Percentiles rank a stretch among this genome's conserved stretches.
Evolutionary conservation across 1,284 basidiomycete genomes (phyloP).

Genomic region (Cystobasidiaceae sp.): DNA sequence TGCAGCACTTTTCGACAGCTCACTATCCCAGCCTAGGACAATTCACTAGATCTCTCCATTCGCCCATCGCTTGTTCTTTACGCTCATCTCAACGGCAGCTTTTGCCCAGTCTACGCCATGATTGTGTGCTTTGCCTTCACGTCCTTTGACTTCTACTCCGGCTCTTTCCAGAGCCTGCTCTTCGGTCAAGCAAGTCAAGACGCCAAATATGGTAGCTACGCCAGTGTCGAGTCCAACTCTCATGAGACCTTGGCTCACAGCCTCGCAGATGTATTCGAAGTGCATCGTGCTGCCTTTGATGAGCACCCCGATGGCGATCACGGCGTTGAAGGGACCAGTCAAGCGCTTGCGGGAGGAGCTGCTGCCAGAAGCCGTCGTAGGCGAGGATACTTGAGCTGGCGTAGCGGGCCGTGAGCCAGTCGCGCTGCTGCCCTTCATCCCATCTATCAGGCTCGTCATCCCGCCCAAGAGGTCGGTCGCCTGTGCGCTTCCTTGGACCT

Average conservation of each 20-base stretch:
- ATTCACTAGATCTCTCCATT: slow-evolving; percentile 59
- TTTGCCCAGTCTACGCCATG: slow-evolving; percentile 95
- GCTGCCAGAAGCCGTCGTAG: slow-evolving; percentile 45
- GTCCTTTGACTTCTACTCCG: slow-evolving; percentile 58
- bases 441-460: slow-evolving; percentile 40
- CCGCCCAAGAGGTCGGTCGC: slow-evolving; percentile 75
- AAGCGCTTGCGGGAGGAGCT: slow-evolving; percentile 46
- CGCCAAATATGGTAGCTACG: slow-evolving; percentile 93
- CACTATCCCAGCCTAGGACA: no score
- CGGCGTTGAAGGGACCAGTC: slow-evolving; percentile 76
- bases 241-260: slow-evolving; percentile 89
- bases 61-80: slow-evolving; percentile 65
- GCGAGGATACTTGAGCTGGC: slow-evolving; percentile 49
- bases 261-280: slow-evolving; percentile 96
- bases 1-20: no score
- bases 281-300: slow-evolving; percentile 98
- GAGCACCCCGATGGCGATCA: slow-evolving; percentile 93
- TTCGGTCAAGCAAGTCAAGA: slow-evolving; percentile 86
- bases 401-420: slow-evolving; percentile 47
- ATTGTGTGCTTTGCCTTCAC: slow-evolving; percentile 69
- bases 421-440: neutral
- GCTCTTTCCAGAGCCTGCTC: slow-evolving; percentile 91
- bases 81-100: slow-evolving; percentile 89
- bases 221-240: slow-evolving; percentile 85
- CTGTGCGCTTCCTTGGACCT: slow-evolving; percentile 65